Conservation (phyloP, 108 stramenopile species). For the Epithemia pelagica region DNA sequence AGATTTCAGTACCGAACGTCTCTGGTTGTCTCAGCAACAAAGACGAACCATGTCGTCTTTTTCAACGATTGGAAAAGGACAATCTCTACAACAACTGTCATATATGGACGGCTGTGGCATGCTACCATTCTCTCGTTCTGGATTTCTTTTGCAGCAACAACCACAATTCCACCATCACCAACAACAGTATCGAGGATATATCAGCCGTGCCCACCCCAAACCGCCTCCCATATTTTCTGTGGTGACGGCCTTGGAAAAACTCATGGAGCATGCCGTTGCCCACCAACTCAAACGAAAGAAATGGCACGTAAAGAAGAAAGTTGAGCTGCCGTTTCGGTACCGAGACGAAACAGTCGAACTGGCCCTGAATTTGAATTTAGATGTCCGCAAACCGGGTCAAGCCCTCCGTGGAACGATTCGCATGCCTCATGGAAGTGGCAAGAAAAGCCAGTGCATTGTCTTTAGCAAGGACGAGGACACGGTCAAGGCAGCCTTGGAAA, state of each 20-base stretch:
- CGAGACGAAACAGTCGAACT: constrained; percentile 82
- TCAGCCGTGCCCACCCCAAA: constrained; percentile 57
- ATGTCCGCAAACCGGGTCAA: constrained; percentile 93
- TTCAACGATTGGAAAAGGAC: no score
- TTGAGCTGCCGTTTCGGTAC: constrained; percentile 6
- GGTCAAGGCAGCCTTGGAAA: constrained; percentile 51
- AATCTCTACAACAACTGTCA: no score
- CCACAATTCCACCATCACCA: no score
- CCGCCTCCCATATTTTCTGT: constrained; percentile 33
- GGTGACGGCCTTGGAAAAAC: constrained; percentile 37
- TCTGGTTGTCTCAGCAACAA: no score
- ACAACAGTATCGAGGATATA: constrained; percentile 21
- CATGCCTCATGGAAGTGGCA: constrained; percentile 93
- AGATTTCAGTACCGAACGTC: no score
- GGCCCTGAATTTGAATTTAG: constrained; percentile 83
- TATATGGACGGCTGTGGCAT: no score
- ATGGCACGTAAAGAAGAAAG: constrained; percentile 19
- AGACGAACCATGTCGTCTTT: no score
- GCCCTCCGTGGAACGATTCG: constrained; percentile 70
- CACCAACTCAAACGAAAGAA: constrained; percentile 47
- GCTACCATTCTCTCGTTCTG: no score
- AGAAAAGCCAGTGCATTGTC: constrained; percentile 78
- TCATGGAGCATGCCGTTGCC: constrained; percentile 45
- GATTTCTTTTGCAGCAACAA: no score
- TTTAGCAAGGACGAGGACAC: constrained; percentile 70